Percentiles rank a stretch among this genome's conserved stretches.
Evolutionary conservation across 1,139 yeast species (phyloP).

Genomic region (Protomyces lactucae-debilis): DNA sequence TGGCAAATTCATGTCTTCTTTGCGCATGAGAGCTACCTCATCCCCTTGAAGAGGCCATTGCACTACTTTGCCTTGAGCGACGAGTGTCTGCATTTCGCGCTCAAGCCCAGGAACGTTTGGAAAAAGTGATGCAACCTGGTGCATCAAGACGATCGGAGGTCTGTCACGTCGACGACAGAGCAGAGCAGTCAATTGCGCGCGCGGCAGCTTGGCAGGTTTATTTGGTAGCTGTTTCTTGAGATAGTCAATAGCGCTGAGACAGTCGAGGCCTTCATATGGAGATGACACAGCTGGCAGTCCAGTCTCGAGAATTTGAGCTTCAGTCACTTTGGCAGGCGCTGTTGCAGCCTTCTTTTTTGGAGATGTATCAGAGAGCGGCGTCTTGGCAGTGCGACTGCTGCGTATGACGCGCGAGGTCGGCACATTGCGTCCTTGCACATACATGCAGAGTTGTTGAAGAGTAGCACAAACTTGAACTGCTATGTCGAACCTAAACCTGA

Average conservation of each 20-base stretch:
- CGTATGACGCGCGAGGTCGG: slow-evolving; percentile 20
- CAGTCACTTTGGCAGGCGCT: slow-evolving; percentile 1
- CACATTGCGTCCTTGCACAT: slow-evolving; percentile 20
- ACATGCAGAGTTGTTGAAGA: background rate
- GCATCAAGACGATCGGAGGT: slow-evolving; percentile 14
- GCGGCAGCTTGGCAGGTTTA: slow-evolving; percentile 2
- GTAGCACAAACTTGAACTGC: too few relatives aligned
- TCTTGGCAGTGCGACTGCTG: slow-evolving; percentile 3
- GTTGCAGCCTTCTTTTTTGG: background rate
- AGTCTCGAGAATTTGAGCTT: slow-evolving; percentile 4
- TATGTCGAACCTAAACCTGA: background rate
- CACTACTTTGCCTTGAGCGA: slow-evolving; percentile 1
- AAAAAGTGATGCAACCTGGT: slow-evolving; percentile 17
- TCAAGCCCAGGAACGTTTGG: slow-evolving; percentile 21
- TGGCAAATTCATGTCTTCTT: slow-evolving; percentile 4
- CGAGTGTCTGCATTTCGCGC: slow-evolving; percentile 6
- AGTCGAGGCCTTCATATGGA: slow-evolving; percentile 11
- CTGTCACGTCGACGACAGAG: slow-evolving; percentile 6
- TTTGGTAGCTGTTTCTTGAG: slow-evolving; percentile 2
- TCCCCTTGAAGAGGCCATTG: slow-evolving; percentile 10
- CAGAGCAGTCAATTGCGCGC: slow-evolving; percentile 3
- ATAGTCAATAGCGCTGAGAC: slow-evolving; percentile 18
- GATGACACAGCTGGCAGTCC: slow-evolving; percentile 7
- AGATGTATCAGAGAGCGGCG: slow-evolving; percentile 1
- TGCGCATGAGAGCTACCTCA: slow-evolving; percentile 12